Evolutionary conservation across 441 rosid species (phyloP).

Genomic region (Pelargonium cotyledonis): DNA sequence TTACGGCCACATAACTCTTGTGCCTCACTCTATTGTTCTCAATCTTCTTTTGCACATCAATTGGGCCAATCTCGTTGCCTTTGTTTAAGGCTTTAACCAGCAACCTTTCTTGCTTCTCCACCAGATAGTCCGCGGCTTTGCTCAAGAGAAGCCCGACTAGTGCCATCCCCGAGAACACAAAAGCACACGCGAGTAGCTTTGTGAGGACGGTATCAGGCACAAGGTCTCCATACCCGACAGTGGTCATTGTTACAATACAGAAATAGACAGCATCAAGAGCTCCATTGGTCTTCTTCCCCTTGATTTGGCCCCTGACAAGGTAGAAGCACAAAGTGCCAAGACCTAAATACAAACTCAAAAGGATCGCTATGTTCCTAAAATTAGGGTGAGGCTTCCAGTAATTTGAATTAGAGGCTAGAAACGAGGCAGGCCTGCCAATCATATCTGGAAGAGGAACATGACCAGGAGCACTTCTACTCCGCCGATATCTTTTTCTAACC

Average conservation of each 20-base stretch:
- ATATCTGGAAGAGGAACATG: no score
- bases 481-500: background rate
- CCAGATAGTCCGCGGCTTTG: conserved; percentile 66
- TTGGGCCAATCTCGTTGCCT: conserved; percentile 32
- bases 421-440: no score
- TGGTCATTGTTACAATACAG: conserved; percentile 72
- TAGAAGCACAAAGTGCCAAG: conserved; percentile 51
- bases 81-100: conserved; percentile 47
- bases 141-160: conserved; percentile 51
- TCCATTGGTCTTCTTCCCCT: conserved; percentile 52
- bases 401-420: background rate
- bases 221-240: conserved; percentile 84
- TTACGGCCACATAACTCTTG: conserved; percentile 41
- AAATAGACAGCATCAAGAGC: conserved; percentile 58
- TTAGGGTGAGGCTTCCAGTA: conserved; percentile 32
- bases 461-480: background rate
- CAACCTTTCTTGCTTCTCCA: conserved; percentile 70
- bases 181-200: conserved; percentile 56
- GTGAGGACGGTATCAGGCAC: conserved; percentile 45
- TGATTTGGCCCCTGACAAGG: conserved; percentile 39
- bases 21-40: conserved; percentile 40
- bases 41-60: conserved; percentile 39
- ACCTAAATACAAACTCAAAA: conserved; percentile 41
- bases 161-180: conserved; percentile 71
- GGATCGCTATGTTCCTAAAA: conserved; percentile 30